These are phyloP conservation scores for Epichloe amarillans DNA, from an alignment of 2,329 filamentous ascomycete species.

Conservation along the genomic window DNA sequence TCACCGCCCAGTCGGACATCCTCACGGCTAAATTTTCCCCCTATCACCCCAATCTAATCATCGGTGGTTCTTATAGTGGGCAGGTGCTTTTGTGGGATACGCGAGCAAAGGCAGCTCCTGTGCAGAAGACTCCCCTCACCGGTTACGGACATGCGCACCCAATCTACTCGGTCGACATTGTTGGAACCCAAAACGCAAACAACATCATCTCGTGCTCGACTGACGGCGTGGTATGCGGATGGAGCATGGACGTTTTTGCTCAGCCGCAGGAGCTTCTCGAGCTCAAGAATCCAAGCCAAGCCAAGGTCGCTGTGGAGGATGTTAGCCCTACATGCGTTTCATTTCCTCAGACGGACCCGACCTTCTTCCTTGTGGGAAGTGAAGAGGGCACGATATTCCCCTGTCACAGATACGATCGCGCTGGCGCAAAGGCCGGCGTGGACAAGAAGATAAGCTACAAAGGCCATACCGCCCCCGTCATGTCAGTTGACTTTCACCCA, in stretches of 20 bases:
- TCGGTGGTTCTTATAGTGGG: conserved; percentile 91
- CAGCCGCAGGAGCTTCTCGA: conserved; percentile 92
- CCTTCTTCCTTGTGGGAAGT: conserved; percentile 92
- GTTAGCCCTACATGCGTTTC: conserved; percentile 88
- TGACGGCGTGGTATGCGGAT: conserved; percentile 90
- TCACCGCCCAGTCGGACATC: conserved; percentile 92
- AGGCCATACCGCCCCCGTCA: conserved; percentile 86
- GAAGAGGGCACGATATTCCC: conserved; percentile 96
- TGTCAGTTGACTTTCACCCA: conserved; percentile 93
- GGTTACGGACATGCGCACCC: conserved; percentile 93
- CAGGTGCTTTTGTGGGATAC: conserved; percentile 97
- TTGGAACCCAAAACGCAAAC: conserved; percentile 96
- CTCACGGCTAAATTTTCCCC: conserved; percentile 96
- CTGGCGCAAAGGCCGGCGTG: conserved; percentile 90
- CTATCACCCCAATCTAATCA: conserved; percentile 90
- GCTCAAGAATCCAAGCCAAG: conserved; percentile 69
- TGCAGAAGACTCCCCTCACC: conserved; percentile 93
- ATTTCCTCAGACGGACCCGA: conserved; percentile 89
- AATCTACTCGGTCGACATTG: conserved; percentile 87
- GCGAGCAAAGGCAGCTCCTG: conserved; percentile 72
- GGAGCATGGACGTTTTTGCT: conserved; percentile 95
- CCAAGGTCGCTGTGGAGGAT: conserved; percentile 69
- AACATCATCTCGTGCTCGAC: conserved; percentile 97
- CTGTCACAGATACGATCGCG: conserved; percentile 92
- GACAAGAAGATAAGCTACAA: conserved; percentile 79